These are phyloP conservation scores for Ceratocystis cubensis DNA, from an alignment of 2,329 filamentous ascomycete genomes.

Conservation along the genomic window DNA sequence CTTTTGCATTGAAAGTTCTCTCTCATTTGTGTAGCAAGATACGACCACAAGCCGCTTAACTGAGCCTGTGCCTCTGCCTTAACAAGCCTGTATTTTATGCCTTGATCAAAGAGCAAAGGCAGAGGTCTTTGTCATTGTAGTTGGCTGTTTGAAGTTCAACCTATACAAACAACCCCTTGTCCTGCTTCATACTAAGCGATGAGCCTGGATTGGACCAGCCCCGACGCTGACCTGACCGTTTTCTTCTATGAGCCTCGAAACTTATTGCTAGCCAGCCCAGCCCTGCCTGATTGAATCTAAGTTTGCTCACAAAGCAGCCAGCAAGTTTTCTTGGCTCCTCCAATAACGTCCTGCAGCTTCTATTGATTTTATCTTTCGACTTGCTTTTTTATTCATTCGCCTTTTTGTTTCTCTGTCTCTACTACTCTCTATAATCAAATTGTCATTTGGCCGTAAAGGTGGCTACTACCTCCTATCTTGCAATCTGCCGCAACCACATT, in stretches of 20 bases:
- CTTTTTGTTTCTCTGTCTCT: not conserved
- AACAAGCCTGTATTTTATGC: no score
- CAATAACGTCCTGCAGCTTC: not conserved
- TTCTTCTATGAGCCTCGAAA: not conserved
- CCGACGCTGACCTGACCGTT: not conserved
- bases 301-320: not conserved
- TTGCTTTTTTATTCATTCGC: no score
- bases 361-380: not conserved
- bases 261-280: not conserved
- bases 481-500: not conserved
- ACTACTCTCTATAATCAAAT: not conserved
- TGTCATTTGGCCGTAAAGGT: not conserved
- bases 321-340: not conserved
- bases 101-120: no score
- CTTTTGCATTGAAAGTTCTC: no score
- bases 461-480: not conserved
- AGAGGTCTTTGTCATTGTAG: not conserved
- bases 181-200: slow-evolving; percentile 4
- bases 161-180: not conserved
- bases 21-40: no score
- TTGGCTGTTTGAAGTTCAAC: not conserved
- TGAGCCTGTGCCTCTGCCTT: no score
- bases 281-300: not conserved
- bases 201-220: not conserved
- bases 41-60: no score